These are phyloP conservation scores for Arabidopsis hybrid DNA, from an alignment of 441 rosid genomes.

Conservation along the genomic window DNA sequence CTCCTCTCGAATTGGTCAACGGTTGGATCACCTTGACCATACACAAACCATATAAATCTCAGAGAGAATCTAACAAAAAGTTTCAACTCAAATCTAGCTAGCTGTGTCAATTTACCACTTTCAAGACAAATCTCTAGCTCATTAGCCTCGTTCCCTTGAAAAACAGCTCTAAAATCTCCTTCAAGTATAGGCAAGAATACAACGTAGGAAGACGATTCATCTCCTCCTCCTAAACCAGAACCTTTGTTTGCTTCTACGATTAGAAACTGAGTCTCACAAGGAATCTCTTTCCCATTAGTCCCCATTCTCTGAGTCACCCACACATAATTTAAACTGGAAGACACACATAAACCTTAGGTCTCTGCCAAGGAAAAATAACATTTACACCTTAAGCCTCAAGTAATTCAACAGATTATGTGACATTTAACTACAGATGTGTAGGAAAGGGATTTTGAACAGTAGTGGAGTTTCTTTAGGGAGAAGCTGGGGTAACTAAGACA, in stretches of 20 bases:
- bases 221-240: slow-evolving; percentile 42
- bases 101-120: slow-evolving; percentile 53
- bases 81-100: neutral
- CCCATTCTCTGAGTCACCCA: slow-evolving; percentile 85
- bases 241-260: slow-evolving; percentile 59
- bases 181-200: slow-evolving; percentile 73
- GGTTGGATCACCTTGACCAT: slow-evolving; percentile 55
- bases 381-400: neutral
- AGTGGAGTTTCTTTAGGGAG: slow-evolving; percentile 78
- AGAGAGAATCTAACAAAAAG: neutral
- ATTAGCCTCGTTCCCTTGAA: slow-evolving; percentile 66
- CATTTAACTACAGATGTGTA: neutral
- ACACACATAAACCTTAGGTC: slow-evolving; percentile 61
- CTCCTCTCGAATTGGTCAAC: slow-evolving; percentile 51
- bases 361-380: slow-evolving; percentile 41
- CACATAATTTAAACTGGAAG: slow-evolving; percentile 69
- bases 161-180: slow-evolving; percentile 64
- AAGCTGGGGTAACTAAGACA: slow-evolving; percentile 61
- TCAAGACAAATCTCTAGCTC: slow-evolving; percentile 76
- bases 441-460: slow-evolving; percentile 24
- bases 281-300: slow-evolving; percentile 61
- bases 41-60: neutral
- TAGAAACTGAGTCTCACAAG: slow-evolving; percentile 74
- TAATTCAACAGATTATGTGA: neutral
- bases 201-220: slow-evolving; percentile 48